These are phyloP conservation scores for Yarrowia alimentaria DNA, from an alignment of 805 yeast species.

Conservation along the genomic window DNA sequence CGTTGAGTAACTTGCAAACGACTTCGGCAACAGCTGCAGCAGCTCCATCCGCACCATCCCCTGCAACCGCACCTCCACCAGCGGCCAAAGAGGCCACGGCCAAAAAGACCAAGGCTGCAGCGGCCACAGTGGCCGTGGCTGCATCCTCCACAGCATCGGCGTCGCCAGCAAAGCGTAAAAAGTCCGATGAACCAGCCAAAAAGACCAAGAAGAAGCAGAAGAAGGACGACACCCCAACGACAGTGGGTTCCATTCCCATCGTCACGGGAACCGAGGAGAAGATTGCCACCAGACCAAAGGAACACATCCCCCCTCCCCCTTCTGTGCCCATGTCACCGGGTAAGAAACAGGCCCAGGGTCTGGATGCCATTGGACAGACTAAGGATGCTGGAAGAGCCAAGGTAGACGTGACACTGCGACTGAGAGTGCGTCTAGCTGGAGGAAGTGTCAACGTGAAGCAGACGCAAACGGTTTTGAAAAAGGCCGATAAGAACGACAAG, in stretches of 20 bases:
- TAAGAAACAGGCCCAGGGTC: constrained; percentile 22
- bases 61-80: background rate
- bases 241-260: constrained; percentile 25
- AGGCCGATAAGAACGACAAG: constrained; percentile 8
- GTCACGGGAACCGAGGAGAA: constrained; percentile 15
- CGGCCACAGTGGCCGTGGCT: constrained; percentile 10
- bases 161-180: constrained; percentile 18
- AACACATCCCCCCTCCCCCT: constrained; percentile 16
- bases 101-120: constrained; percentile 30
- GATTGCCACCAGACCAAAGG: constrained; percentile 14
- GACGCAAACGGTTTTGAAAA: constrained; percentile 9
- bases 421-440: constrained; percentile 14
- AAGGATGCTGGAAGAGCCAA: constrained; percentile 20
- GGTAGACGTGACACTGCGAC: constrained; percentile 14
- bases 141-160: constrained; percentile 10
- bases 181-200: constrained; percentile 28
- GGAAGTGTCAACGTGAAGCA: constrained; percentile 23
- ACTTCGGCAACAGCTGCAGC: constrained; percentile 23
- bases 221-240: constrained; percentile 11
- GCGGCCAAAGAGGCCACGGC: background rate
- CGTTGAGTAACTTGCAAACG: too few relatives aligned
- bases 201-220: constrained; percentile 30
- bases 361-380: constrained; percentile 24
- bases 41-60: background rate
- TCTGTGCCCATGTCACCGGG: constrained; percentile 23